These are phyloP conservation scores for Ceratopteris richardii DNA, from an alignment of 75 land plant genomes.

Conservation along the genomic window DNA sequence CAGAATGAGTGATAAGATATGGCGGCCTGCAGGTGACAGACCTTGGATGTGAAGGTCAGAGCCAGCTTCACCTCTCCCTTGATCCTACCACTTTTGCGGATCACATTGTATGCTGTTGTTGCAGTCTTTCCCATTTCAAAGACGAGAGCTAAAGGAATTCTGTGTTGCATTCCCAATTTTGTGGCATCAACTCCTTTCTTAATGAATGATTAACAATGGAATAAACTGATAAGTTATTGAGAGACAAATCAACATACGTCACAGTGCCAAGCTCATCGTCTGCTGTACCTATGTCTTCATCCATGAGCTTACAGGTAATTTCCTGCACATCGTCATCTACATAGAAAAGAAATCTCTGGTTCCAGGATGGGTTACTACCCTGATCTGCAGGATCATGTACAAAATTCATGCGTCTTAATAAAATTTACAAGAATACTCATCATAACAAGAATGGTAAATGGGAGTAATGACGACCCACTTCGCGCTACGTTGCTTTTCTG, in stretches of 20 bases:
- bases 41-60: slow-evolving; percentile 45
- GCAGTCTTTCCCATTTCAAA: slow-evolving; percentile 30
- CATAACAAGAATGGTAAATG: too few relatives aligned
- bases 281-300: slow-evolving; percentile 36
- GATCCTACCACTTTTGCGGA: slow-evolving; percentile 28
- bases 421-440: too few relatives aligned
- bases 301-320: slow-evolving; percentile 48
- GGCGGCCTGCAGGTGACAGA: slow-evolving; percentile 4
- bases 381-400: slow-evolving; percentile 36
- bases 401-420: too few relatives aligned
- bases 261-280: slow-evolving; percentile 70
- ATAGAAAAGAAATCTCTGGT: slow-evolving; percentile 59
- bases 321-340: slow-evolving; percentile 33
- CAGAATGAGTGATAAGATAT: neutral
- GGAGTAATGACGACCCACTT: too few relatives aligned
- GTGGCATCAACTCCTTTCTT: too few relatives aligned
- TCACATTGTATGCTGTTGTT: slow-evolving; percentile 40
- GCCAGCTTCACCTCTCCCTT: slow-evolving; percentile 46
- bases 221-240: too few relatives aligned
- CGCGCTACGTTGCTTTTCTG: slow-evolving; percentile 55
- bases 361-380: slow-evolving; percentile 65
- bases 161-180: slow-evolving; percentile 10
- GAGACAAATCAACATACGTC: too few relatives aligned
- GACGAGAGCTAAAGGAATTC: slow-evolving; percentile 38
- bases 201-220: too few relatives aligned